Conservation (phyloP, 1,284 basidiomycete genomes). For the Ceratorhiza oryzae-sativae region DNA sequence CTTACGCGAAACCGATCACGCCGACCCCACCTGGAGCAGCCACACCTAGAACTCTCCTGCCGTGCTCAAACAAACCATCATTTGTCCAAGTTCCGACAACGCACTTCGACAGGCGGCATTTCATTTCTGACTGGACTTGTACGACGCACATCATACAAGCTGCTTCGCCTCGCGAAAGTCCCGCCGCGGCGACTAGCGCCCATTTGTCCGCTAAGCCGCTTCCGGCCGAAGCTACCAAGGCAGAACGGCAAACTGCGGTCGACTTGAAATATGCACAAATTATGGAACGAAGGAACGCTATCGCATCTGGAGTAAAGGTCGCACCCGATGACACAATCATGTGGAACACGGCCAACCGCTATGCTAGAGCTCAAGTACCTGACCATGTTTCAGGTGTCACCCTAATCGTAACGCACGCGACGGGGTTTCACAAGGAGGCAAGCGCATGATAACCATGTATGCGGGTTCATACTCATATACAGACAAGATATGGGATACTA, state of each 20-base stretch:
- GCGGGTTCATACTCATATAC: neutral
- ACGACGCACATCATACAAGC: conserved; percentile 31
- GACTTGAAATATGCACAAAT: conserved; percentile 8
- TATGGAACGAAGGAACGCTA: neutral
- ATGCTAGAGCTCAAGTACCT: conserved; percentile 51
- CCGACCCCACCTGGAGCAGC: conserved; percentile 7
- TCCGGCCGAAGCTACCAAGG: conserved; percentile 13
- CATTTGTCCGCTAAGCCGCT: neutral
- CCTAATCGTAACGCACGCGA: conserved; percentile 77
- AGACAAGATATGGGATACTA: conserved; percentile 71
- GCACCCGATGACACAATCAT: conserved; percentile 48
- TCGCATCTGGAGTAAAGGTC: neutral
- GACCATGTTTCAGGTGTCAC: conserved; percentile 58
- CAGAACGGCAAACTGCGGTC: conserved; percentile 10
- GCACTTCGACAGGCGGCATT: neutral
- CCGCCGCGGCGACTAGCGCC: neutral
- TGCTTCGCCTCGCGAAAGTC: conserved; percentile 20
- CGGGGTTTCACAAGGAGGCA: conserved; percentile 85
- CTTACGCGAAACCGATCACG: conserved; percentile 21
- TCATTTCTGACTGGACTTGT: conserved; percentile 20
- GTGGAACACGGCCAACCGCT: conserved; percentile 66
- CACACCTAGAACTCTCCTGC: conserved; percentile 8
- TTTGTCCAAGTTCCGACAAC: neutral
- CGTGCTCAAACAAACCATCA: conserved; percentile 17
- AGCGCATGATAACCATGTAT: conserved; percentile 43